Conservation (phyloP, 1,284 basidiomycete species). For the Trichosporon sp. region DNA sequence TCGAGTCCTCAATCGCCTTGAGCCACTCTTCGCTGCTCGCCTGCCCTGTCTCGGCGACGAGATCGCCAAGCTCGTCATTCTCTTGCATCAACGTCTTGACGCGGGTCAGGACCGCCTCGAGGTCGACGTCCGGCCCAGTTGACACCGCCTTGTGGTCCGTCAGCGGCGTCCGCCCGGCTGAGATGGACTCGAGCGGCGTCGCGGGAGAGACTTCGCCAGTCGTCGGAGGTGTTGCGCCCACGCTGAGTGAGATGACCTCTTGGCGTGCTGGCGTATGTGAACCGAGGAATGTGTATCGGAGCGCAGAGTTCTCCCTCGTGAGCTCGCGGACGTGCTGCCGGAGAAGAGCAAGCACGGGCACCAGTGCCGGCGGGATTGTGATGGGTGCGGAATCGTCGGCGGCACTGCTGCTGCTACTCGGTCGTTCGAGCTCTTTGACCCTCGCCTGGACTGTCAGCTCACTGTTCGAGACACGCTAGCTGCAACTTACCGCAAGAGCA, state of each 20-base stretch:
- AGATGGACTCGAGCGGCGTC: slow-evolving; percentile 9
- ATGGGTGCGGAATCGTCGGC: slow-evolving; percentile 8
- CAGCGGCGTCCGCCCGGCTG: background rate
- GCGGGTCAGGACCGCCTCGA: slow-evolving; percentile 32
- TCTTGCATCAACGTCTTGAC: slow-evolving; percentile 38
- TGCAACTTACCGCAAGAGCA: slow-evolving; percentile 23
- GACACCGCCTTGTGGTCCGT: background rate
- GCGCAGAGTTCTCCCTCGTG: slow-evolving; percentile 39
- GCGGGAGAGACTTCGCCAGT: slow-evolving; percentile 2
- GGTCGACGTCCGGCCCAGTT: slow-evolving; percentile 17
- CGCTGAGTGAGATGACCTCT: slow-evolving; percentile 11
- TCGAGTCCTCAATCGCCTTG: slow-evolving; percentile 34
- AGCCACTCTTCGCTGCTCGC: slow-evolving; percentile 29
- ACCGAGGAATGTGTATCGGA: slow-evolving; percentile 41
- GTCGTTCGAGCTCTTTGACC: background rate
- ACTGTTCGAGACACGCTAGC: background rate
- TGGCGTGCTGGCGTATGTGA: background rate
- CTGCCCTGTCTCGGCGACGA: slow-evolving; percentile 35
- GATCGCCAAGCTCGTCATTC: slow-evolving; percentile 44
- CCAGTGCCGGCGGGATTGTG: slow-evolving; percentile 27
- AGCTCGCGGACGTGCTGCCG: slow-evolving; percentile 36
- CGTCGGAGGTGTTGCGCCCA: slow-evolving; percentile 12
- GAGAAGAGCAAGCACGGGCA: slow-evolving; percentile 32
- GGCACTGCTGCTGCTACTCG: background rate
- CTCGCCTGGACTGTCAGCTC: background rate